Evolutionary conservation across 2,329 filamentous ascomycete species (phyloP).

Genomic region (Tolypocladium nubicola): DNA sequence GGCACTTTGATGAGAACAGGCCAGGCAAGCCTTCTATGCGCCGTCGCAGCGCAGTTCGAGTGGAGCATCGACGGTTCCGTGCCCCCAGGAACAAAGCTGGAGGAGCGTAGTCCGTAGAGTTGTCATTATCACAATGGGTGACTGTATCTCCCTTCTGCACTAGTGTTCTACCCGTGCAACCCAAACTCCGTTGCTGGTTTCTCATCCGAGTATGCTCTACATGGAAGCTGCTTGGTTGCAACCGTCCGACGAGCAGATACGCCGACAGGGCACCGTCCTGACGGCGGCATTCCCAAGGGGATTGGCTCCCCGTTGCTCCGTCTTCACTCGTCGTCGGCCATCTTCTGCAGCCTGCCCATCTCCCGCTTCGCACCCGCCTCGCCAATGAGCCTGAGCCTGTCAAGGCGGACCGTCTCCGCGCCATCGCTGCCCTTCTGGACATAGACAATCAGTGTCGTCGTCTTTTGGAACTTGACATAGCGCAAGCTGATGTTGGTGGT

Average conservation of each 20-base stretch:
- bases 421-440: conserved; percentile 77
- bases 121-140: neutral
- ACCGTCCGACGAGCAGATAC: neutral
- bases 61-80: neutral
- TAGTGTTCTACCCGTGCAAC: neutral
- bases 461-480: conserved; percentile 96
- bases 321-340: conserved; percentile 59
- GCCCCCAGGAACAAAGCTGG: neutral
- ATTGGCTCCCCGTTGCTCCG: neutral
- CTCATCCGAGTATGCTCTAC: neutral
- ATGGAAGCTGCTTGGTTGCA: neutral
- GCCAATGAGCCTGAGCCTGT: conserved; percentile 70
- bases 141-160: neutral
- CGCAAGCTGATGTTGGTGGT: conserved; percentile 66
- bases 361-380: conserved; percentile 86
- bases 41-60: neutral
- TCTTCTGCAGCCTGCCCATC: conserved; percentile 91
- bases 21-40: neutral
- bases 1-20: neutral
- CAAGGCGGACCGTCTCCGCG: conserved; percentile 75
- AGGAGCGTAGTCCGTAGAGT: neutral
- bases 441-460: conserved; percentile 78
- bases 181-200: neutral
- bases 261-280: neutral
- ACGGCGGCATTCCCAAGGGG: neutral